Conservation (phyloP, 768 basidiomycete genomes). For the Pleurotus sapidus region DNA sequence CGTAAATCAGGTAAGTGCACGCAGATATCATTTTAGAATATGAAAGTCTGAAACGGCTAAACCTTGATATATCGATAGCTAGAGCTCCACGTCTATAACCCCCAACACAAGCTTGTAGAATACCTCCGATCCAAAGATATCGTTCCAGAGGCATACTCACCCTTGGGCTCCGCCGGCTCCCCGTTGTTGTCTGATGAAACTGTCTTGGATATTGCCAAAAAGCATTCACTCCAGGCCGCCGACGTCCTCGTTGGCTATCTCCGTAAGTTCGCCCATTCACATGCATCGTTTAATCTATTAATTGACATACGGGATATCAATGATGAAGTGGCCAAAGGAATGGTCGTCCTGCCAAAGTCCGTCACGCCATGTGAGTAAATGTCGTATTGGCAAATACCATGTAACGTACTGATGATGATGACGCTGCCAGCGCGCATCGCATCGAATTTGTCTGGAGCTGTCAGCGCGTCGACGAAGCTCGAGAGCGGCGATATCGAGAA, state of each 20-base stretch:
- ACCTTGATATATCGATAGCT: conserved; percentile 37
- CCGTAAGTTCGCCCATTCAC: conserved; percentile 31
- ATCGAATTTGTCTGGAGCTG: conserved; percentile 51
- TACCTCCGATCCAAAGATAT: conserved; percentile 68
- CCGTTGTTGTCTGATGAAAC: conserved; percentile 65
- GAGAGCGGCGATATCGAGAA: conserved; percentile 47
- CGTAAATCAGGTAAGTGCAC: conserved; percentile 58
- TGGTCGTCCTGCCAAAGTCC: conserved; percentile 73
- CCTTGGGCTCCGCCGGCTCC: conserved; percentile 67
- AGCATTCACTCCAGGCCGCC: conserved; percentile 48
- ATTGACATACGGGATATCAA: conserved; percentile 7
- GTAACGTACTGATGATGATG: neutral
- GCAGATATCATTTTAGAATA: neutral
- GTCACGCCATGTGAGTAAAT: conserved; percentile 46
- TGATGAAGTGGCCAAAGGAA: conserved; percentile 54
- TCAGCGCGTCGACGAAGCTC: conserved; percentile 44
- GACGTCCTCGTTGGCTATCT: conserved; percentile 65
- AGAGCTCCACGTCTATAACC: conserved; percentile 73
- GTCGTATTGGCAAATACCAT: neutral
- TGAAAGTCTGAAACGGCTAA: neutral
- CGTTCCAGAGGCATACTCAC: conserved; percentile 76
- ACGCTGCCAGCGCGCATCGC: conserved; percentile 48
- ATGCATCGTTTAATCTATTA: neutral
- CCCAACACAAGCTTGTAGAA: conserved; percentile 62
- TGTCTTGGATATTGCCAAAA: conserved; percentile 56